phyloP scores from a whole-genome alignment of 208 protist genomes.

The Acanthamoeba sp. region DNA sequence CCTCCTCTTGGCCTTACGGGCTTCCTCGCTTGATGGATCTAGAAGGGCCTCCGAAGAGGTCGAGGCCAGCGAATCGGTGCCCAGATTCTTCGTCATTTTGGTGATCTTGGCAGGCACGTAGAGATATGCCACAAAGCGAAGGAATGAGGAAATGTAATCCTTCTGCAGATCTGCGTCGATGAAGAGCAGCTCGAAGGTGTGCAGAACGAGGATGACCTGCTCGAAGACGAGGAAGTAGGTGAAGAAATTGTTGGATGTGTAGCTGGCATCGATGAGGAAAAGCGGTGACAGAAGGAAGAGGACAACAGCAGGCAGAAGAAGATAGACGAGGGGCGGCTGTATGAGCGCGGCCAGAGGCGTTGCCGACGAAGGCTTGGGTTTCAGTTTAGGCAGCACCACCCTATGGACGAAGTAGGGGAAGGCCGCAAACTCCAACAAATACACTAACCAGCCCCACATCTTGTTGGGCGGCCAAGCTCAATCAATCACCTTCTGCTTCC shows the following conservation, averaged over 20 bases:
- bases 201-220: slow-evolving; percentile 37
- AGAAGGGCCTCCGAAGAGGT: not conserved
- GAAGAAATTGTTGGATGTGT: slow-evolving; percentile 31
- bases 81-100: not conserved
- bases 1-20: not conserved
- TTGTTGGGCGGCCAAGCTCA: not conserved
- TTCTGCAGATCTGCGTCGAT: slow-evolving; percentile 63
- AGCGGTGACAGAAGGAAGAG: slow-evolving; percentile 43
- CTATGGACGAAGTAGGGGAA: slow-evolving; percentile 50
- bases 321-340: slow-evolving; percentile 37
- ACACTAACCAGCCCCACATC: slow-evolving; percentile 66
- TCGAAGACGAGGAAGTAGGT: slow-evolving; percentile 58
- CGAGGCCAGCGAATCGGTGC: not conserved
- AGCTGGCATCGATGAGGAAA: not conserved
- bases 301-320: not conserved
- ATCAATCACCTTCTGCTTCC: no score
- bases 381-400: slow-evolving; percentile 34
- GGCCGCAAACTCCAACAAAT: slow-evolving; percentile 26
- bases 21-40: slow-evolving; percentile 24
- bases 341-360: slow-evolving; percentile 7
- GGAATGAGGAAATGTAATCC: slow-evolving; percentile 32
- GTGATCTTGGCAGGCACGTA: slow-evolving; percentile 55
- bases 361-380: not conserved
- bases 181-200: slow-evolving; percentile 53
- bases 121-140: slow-evolving; percentile 13